Percentiles rank a stretch among this genome's conserved stretches.
These are phyloP conservation scores for Parathielavia hyrcaniae DNA, from an alignment of 495 filamentous ascomycete species.

Conservation along the genomic window DNA sequence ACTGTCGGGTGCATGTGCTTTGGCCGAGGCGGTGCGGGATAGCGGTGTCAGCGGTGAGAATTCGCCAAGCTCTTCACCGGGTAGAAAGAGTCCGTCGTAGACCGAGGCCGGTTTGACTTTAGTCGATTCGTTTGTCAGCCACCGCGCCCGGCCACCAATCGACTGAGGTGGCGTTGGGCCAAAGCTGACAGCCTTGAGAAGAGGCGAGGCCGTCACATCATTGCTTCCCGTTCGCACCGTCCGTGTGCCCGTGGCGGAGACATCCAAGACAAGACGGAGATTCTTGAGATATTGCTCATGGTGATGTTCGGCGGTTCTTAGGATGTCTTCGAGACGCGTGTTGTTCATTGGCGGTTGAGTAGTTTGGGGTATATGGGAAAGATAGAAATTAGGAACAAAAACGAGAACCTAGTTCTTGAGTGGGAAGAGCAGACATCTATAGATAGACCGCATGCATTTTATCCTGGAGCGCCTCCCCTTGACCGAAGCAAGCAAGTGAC, in stretches of 20 bases:
- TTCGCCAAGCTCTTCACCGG: slow-evolving; percentile 25
- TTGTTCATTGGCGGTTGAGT: neutral
- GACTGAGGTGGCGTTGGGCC: neutral
- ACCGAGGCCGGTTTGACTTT: slow-evolving; percentile 18
- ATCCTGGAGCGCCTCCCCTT: too few species aligned
- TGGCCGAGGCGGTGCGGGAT: neutral
- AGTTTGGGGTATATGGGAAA: too few species aligned
- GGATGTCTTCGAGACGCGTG: slow-evolving; percentile 30
- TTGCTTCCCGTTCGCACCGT: slow-evolving; percentile 1
- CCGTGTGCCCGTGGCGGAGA: slow-evolving; percentile 13
- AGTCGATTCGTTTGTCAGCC: slow-evolving; percentile 13
- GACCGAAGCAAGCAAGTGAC: too few species aligned
- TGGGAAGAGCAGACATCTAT: too few species aligned
- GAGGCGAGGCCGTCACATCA: slow-evolving; percentile 13
- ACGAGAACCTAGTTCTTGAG: too few species aligned
- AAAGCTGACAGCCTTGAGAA: slow-evolving; percentile 15
- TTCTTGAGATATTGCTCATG: slow-evolving; percentile 35
- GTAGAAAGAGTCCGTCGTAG: slow-evolving; percentile 17
- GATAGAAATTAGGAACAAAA: too few species aligned
- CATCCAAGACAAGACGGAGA: slow-evolving; percentile 29
- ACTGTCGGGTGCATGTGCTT: neutral
- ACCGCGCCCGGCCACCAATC: neutral
- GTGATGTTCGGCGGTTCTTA: slow-evolving; percentile 32
- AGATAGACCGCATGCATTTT: too few species aligned
- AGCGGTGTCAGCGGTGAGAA: slow-evolving; percentile 22